Evolutionary conservation across 306 rosid species (phyloP).

Genomic region (Luffa aegyptiaca): DNA sequence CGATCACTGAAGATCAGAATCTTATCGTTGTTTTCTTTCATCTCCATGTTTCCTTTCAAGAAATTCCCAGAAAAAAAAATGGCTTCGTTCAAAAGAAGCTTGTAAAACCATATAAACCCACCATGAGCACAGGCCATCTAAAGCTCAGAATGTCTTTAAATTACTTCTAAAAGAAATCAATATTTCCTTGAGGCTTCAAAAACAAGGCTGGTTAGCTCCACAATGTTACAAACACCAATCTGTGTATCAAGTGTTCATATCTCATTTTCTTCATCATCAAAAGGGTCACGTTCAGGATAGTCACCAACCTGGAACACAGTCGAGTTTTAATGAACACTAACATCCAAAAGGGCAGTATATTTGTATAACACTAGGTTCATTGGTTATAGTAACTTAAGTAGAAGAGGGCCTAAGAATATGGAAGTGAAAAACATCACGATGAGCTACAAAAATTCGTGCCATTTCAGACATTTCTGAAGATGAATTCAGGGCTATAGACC

Average conservation of each 20-base stretch:
- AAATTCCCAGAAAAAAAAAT: neutral
- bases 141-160: neutral
- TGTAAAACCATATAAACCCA: neutral
- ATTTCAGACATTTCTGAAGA: neutral
- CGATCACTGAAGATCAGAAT: neutral
- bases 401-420: neutral
- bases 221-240: neutral
- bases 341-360: neutral
- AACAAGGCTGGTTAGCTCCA: neutral
- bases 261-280: conserved; percentile 79
- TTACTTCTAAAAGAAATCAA: conserved; percentile 2
- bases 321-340: neutral
- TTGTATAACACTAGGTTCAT: neutral
- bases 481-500: neutral
- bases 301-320: conserved; percentile 63
- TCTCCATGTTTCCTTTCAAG: neutral
- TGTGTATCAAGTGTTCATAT: conserved; percentile 33
- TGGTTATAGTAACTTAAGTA: neutral
- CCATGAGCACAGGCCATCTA: neutral
- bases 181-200: neutral
- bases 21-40: neutral
- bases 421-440: neutral
- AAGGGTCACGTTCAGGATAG: conserved; percentile 84
- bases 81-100: neutral
- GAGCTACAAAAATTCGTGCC: neutral